These are phyloP conservation scores for Potentilla sterilis DNA, from an alignment of 306 rosid genomes.

Conservation along the genomic window DNA sequence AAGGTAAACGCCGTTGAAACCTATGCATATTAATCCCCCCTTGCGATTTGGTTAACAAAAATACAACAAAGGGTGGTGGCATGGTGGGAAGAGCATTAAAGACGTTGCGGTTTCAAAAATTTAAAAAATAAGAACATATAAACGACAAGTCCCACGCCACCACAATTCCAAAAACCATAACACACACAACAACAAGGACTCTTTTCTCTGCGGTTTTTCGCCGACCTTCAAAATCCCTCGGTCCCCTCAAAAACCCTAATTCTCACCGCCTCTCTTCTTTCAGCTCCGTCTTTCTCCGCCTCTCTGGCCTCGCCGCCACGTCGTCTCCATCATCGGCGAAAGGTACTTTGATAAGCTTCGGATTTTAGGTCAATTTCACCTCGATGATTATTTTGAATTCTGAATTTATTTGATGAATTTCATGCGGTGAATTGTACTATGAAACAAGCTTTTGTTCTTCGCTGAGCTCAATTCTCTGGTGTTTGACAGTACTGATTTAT, in stretches of 20 bases:
- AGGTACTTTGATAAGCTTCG: neutral
- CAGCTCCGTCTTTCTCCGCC: neutral
- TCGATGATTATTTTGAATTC: neutral
- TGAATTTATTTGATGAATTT: neutral
- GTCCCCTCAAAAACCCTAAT: neutral
- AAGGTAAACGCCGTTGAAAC: neutral
- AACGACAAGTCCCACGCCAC: conserved; percentile 6
- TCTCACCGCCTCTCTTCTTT: neutral
- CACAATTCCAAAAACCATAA: neutral
- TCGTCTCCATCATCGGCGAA: neutral
- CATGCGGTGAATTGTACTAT: neutral
- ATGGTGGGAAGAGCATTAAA: neutral
- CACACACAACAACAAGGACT: neutral
- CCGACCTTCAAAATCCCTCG: conserved; percentile 5
- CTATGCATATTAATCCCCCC: neutral
- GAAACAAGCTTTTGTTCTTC: neutral
- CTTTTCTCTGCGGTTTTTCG: neutral
- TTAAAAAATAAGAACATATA: neutral
- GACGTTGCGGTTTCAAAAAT: neutral
- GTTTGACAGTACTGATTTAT: neutral
- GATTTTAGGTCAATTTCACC: neutral
- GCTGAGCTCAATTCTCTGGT: neutral
- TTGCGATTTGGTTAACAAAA: too few species aligned
- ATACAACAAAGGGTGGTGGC: too few species aligned
- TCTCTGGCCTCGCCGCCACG: neutral